phyloP scores from a whole-genome alignment of 192 early-diverging fungal genomes.

The Gamsiella multidivaricata region DNA sequence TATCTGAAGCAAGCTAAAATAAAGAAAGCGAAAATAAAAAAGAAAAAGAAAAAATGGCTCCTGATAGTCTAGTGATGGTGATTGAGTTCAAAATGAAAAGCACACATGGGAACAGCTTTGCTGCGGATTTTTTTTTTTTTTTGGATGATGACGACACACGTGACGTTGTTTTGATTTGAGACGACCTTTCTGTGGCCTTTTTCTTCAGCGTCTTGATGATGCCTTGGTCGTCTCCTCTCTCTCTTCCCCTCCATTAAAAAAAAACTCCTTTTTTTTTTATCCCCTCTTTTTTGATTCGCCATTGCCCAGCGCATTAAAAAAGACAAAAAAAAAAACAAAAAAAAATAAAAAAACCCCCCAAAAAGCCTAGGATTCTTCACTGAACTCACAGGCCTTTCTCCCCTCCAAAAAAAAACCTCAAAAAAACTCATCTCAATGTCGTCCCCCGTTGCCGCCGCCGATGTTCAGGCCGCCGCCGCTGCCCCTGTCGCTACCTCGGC shows the following conservation, averaged over 20 bases:
- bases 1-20: slow-evolving; percentile 28
- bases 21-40: slow-evolving; percentile 31
- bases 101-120: too few relatives aligned
- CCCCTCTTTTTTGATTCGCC: slow-evolving; percentile 14
- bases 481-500: slow-evolving; percentile 42
- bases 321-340: slow-evolving; percentile 21
- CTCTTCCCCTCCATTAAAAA: slow-evolving; percentile 10
- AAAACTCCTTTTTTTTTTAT: slow-evolving; percentile 10
- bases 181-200: background rate
- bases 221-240: background rate
- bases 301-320: slow-evolving; percentile 28
- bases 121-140: background rate
- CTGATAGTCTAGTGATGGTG: too few relatives aligned
- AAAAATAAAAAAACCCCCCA: slow-evolving; percentile 5
- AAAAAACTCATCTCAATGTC: slow-evolving; percentile 24
- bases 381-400: slow-evolving; percentile 31
- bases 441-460: slow-evolving; percentile 37
- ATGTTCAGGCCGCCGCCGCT: slow-evolving; percentile 55
- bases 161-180: background rate
- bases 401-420: slow-evolving; percentile 3
- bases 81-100: too few relatives aligned
- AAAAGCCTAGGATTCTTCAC: slow-evolving; percentile 25
- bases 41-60: slow-evolving; percentile 2
- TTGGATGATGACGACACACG: too few relatives aligned
- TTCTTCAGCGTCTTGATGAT: background rate